phyloP scores from a whole-genome alignment of 2,329 filamentous ascomycete species.

The Kalmusia sp. region DNA sequence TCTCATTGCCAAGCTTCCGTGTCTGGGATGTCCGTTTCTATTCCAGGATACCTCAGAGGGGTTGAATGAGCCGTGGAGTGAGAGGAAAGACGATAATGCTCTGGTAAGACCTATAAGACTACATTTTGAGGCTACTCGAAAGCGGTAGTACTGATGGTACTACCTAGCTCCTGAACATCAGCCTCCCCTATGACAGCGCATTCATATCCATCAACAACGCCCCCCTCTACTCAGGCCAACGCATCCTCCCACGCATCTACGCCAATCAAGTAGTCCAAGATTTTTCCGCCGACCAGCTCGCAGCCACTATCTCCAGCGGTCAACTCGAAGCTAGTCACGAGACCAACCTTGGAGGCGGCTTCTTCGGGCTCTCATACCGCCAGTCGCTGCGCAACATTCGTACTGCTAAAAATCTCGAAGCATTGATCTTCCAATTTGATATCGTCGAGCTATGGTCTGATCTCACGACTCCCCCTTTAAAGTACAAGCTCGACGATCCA shows the following conservation, averaged over 20 bases:
- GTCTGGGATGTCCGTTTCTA: constrained; percentile 40
- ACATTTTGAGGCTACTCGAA: too few species aligned
- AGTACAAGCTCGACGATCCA: constrained; percentile 20
- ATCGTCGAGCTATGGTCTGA: constrained; percentile 31
- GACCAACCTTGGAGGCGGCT: constrained; percentile 24
- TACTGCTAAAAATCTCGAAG: constrained; percentile 14
- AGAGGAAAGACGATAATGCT: constrained; percentile 35
- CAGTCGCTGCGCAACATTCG: constrained; percentile 29
- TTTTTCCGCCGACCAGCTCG: constrained; percentile 21
- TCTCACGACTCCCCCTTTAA: constrained; percentile 17
- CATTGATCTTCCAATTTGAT: constrained; percentile 39
- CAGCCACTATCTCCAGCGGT: constrained; percentile 20
- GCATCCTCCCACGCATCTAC: constrained; percentile 31
- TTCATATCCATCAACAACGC: constrained; percentile 35
- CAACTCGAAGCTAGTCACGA: constrained; percentile 32
- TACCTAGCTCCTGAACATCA: constrained; percentile 37
- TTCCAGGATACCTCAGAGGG: constrained; percentile 38
- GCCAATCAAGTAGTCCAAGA: constrained; percentile 38
- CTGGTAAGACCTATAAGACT: constrained; percentile 29
- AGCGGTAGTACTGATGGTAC: background rate
- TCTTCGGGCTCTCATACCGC: constrained; percentile 39
- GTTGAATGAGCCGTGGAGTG: constrained; percentile 30
- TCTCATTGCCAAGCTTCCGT: constrained; percentile 42
- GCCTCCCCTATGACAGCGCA: constrained; percentile 33
- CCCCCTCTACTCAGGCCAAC: constrained; percentile 24